Conservation (phyloP, 1,139 yeast genomes). For the Nakaseomyces bracarensis region DNA sequence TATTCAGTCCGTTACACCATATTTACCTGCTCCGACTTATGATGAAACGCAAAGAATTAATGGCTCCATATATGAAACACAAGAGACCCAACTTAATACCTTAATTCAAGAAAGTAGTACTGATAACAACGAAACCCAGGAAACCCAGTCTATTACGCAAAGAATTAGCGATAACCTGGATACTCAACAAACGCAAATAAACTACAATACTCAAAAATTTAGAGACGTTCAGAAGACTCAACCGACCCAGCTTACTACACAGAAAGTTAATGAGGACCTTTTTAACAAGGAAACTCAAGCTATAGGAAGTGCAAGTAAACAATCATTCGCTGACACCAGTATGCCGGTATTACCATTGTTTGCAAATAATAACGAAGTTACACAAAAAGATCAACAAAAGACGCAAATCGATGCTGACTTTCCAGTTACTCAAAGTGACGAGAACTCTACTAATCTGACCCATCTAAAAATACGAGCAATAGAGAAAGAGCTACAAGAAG, state of each 20-base stretch:
- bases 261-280: neutral
- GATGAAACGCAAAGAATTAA: neutral
- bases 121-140: too few species aligned
- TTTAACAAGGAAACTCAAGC: neutral
- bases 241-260: constrained; percentile 6
- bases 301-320: neutral
- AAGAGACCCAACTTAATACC: too few species aligned
- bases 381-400: constrained; percentile 3
- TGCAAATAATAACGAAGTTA: neutral
- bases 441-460: neutral
- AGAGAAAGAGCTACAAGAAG: constrained; percentile 14
- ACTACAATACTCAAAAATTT: too few species aligned
- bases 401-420: neutral
- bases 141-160: too few species aligned
- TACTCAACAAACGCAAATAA: neutral
- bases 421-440: constrained; percentile 2
- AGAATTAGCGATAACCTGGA: too few species aligned
- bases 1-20: too few species aligned
- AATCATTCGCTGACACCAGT: neutral
- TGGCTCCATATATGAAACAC: too few species aligned
- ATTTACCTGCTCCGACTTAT: too few species aligned
- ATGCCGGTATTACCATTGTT: neutral
- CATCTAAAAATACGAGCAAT: constrained; percentile 16
- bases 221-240: too few species aligned
- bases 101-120: too few species aligned